Base-by-base conservation (phyloP, 1,139 yeast species). In the Torulaspora globosa region DNA sequence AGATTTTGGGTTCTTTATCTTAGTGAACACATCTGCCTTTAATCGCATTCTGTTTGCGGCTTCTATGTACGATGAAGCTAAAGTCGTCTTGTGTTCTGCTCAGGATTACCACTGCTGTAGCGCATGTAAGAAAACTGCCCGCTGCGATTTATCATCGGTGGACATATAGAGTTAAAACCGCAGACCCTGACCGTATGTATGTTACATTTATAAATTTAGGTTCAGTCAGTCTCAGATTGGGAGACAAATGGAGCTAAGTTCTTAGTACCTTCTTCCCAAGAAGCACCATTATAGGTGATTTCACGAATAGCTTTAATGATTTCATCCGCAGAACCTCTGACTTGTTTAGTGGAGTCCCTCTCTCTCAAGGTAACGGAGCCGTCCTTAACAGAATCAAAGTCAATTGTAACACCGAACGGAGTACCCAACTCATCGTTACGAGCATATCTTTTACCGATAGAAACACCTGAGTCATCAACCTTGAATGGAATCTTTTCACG, bases 361-460 rank as follows among this genome's bases (percentile, higher is more conserved):
- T 94, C 98, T 78, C 99, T 88, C 65, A 94, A 78, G 39, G 99
- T 94, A 56, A 94, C 85, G 12, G 97, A 83, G 44, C 81, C 80
- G 65, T 94, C 97, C 68, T 85, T 81, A 53, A 85, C 79, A 44
- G 96, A 84, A 56, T 94, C 97, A 69, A 94, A 94, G 71, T 94
- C 99, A 60, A 94, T 85, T 56, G 99, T 94, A 69, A 94, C 80
- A 70, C 99, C 99, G 65, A 92, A 94, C 59, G 99, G 98, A 49
- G 98, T 94, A 70, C 99, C 99, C 68, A 94, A 80, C 73, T 94
- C 99, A 70, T 94, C 99, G 69, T 94, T 94, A 75, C 99, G 87
- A 52, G 98, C 90, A 65, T 94, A 94, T 74, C 99, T 85, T 76
- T 90, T 88, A 73, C 99, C 99, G 61, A 94, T 92, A 26, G 97